Base-by-base conservation (phyloP, 164 flowering plant genomes). In the Stephania cephalantha region DNA sequence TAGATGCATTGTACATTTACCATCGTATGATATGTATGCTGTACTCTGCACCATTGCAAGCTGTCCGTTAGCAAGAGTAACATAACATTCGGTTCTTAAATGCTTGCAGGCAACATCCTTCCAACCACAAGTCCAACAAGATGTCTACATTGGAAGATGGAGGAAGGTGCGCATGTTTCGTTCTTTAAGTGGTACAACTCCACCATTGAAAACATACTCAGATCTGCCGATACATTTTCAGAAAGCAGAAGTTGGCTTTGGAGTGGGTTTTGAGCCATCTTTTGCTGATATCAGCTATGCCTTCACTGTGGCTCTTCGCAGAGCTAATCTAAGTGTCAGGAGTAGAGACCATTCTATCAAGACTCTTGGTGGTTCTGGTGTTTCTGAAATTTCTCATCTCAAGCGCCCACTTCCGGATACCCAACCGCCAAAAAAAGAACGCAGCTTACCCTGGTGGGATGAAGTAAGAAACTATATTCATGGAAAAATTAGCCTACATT, bases 391-490 rank as follows among this genome's bases (percentile, higher is more conserved):
- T 58, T 58, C 65, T 58, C 3, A 58, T 58, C 65, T 58, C 22
- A 58, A 58, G 65, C 42, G 1, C 42, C 42, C 42, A 35, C 65
- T 58, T 15, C 65, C 22, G n/a, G 53, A 31, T 58, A 44, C 74
- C 81, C 89, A 75, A 68, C 97, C 92, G 3, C 94, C 97, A 8
- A 96, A 92, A 83, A 96, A 91, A 80, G 99, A 96, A 74, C 82
- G 84, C 68, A 94, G 95, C 86, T 88, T 96, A 73, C 99, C 99
- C 55, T 96, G 99, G 99, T 96, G 99, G 99, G 99, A 96, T 85
- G 99, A 96, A 53, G 82, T 91, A 73, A 85, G 99, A 79, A 82
- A 94, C 81, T 96, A 96, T 63, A 83, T 96, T 70, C 99, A 96
- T 83, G 99, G 99, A 61, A 86, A 87, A 46, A 84, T 83, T 68